Percentiles rank a stretch among this genome's conserved stretches.
Evolutionary conservation across 306 rosid species (phyloP).

Genomic region (Prunus persica): DNA sequence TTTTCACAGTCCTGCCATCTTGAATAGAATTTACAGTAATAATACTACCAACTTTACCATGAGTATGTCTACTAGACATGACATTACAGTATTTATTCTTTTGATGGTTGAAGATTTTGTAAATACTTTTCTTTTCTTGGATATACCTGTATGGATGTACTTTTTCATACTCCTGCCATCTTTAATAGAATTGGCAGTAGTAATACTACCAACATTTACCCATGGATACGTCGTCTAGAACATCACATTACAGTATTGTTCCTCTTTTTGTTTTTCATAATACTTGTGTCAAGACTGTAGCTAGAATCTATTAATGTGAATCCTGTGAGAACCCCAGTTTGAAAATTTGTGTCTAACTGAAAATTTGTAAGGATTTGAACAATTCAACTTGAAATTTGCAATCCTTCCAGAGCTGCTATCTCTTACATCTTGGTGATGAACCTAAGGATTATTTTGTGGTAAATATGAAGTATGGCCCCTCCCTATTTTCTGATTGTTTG

Average conservation of each 20-base stretch:
- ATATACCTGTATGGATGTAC: not conserved
- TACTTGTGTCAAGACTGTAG: not conserved
- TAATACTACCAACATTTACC: not conserved
- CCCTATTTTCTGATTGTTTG: not conserved
- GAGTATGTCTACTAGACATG: not conserved
- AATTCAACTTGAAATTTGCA: too few species aligned
- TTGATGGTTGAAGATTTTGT: too few species aligned
- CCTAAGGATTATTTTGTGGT: not conserved
- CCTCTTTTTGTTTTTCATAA: not conserved
- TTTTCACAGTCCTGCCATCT: not conserved
- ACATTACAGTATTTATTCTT: not conserved
- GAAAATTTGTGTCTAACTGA: not conserved
- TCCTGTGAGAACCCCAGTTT: not conserved
- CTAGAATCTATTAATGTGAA: not conserved
- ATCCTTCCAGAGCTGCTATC: not conserved
- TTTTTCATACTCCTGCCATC: not conserved
- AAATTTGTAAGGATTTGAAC: not conserved
- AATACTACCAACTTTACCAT: not conserved
- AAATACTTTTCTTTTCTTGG: not conserved
- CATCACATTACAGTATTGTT: not conserved
- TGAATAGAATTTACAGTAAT: not conserved
- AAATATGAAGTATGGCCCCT: not conserved
- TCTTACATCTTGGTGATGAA: not conserved
- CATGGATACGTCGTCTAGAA: not conserved
- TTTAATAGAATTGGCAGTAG: not conserved